A percentile compares a stretch with the other conserved stretches of the same genome.
Conservation (phyloP, 257 asterid genomes). For the Misopates orontium region DNA sequence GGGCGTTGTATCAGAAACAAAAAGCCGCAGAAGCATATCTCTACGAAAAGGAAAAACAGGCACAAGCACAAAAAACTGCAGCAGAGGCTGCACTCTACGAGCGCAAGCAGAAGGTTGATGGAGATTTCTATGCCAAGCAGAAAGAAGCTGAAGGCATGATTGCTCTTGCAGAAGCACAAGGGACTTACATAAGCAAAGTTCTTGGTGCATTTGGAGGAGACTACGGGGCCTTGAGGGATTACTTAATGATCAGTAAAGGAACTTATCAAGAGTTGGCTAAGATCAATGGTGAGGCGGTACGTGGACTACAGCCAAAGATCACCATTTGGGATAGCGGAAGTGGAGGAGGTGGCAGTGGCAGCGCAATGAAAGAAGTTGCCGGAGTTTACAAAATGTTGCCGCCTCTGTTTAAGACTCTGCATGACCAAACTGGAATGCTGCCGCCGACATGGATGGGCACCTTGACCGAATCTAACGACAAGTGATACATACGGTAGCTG, state of each 20-base stretch:
- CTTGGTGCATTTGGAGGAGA: conserved; percentile 58
- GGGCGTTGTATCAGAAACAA: conserved; percentile 66
- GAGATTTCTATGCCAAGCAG: conserved; percentile 51
- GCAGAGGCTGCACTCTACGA: conserved; percentile 51
- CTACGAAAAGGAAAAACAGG: conserved; percentile 55
- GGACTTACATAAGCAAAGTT: conserved; percentile 41
- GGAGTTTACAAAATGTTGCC: conserved; percentile 67
- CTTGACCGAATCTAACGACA: too few relatives aligned
- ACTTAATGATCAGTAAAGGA: conserved; percentile 63
- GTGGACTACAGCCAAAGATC: conserved; percentile 66
- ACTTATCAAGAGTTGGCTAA: conserved; percentile 57
- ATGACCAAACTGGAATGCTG: conserved; percentile 71
- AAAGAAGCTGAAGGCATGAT: conserved; percentile 70
- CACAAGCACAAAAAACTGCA: conserved; percentile 48
- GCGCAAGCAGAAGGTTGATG: conserved; percentile 51
- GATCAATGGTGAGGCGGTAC: conserved; percentile 53
- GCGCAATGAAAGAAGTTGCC: conserved; percentile 55
- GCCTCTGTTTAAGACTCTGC: conserved; percentile 56
- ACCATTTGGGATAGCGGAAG: conserved; percentile 61
- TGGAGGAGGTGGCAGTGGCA: conserved; percentile 11
- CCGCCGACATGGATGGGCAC: conserved; percentile 67
- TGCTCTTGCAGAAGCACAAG: conserved; percentile 71
- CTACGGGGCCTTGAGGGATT: conserved; percentile 54
- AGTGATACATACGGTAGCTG: too few relatives aligned
- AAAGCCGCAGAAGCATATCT: conserved; percentile 61